Conservation (phyloP, 1,139 yeast genomes). For the Diutina scorzettiae region DNA sequence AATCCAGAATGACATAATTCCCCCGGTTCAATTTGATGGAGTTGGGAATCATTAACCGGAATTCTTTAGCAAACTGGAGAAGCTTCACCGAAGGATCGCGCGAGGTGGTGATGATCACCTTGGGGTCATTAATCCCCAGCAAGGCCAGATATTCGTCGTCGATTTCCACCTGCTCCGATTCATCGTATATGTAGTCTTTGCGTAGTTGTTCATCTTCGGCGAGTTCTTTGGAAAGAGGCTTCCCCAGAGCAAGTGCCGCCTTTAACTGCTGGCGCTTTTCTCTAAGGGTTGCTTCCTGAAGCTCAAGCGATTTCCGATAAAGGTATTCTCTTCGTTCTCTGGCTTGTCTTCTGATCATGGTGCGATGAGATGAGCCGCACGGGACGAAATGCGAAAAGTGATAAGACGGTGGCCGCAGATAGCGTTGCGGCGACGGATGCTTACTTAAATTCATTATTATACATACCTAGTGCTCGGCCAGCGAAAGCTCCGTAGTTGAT, state of each 20-base stretch:
- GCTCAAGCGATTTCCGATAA: slow-evolving; percentile 76
- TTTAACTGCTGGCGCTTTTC: slow-evolving; percentile 81
- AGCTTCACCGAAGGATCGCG: slow-evolving; percentile 81
- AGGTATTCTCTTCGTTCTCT: slow-evolving; percentile 91
- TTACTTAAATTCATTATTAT: not conserved
- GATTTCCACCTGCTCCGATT: slow-evolving; percentile 46
- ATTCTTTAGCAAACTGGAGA: slow-evolving; percentile 86
- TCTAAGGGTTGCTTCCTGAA: slow-evolving; percentile 77
- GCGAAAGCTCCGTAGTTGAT: slow-evolving; percentile 4
- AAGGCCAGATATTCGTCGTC: slow-evolving; percentile 89
- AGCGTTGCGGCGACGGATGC: not conserved
- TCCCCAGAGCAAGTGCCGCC: slow-evolving; percentile 85
- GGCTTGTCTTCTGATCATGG: slow-evolving; percentile 77
- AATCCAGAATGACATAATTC: slow-evolving; percentile 72
- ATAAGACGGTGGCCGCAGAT: too few species aligned
- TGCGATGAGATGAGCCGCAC: slow-evolving; percentile 1
- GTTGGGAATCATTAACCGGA: slow-evolving; percentile 81
- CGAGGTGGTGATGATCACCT: slow-evolving; percentile 83
- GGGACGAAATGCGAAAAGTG: not conserved
- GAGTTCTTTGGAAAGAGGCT: slow-evolving; percentile 76
- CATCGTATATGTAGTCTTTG: slow-evolving; percentile 76
- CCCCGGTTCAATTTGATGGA: slow-evolving; percentile 88
- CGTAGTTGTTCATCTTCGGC: slow-evolving; percentile 81
- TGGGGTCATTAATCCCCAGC: slow-evolving; percentile 88
- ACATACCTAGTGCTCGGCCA: slow-evolving; percentile 5